Percentiles rank a stretch among this genome's conserved stretches.
These are phyloP conservation scores for Rhodamnia rubescens DNA, from an alignment of 345 rosid genomes.

Conservation along the genomic window DNA sequence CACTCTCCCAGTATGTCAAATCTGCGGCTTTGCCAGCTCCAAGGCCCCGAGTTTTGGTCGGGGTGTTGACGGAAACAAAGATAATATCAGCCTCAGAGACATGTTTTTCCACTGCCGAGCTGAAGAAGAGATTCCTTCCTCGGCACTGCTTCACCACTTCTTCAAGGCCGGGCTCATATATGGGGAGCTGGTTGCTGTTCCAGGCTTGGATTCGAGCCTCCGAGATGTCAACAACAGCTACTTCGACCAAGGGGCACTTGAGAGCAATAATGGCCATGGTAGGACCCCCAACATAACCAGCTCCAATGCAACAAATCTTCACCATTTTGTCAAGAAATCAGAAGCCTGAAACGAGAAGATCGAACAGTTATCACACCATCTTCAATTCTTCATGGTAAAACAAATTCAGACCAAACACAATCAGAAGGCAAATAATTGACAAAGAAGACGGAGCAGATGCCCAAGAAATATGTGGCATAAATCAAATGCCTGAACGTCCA, in stretches of 20 bases:
- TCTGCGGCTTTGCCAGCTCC: conserved; percentile 91
- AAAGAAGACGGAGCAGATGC: neutral
- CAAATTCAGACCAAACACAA: neutral
- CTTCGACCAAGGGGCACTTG: conserved; percentile 55
- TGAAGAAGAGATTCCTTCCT: conserved; percentile 68
- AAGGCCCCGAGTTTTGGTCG: conserved; percentile 68
- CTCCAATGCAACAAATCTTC: conserved; percentile 72
- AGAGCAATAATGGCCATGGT: conserved; percentile 71
- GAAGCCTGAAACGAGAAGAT: conserved; percentile 1
- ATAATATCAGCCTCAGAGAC: conserved; percentile 68
- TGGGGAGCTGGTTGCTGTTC: conserved; percentile 61
- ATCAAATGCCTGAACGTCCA: neutral
- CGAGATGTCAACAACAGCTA: conserved; percentile 61
- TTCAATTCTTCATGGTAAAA: neutral
- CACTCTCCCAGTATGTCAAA: conserved; percentile 85
- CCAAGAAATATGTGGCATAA: neutral
- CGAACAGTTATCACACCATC: neutral
- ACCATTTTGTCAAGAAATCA: conserved; percentile 24
- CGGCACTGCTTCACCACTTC: conserved; percentile 61
- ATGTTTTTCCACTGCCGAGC: conserved; percentile 62
- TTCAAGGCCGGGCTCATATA: conserved; percentile 64
- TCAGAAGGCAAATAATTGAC: neutral
- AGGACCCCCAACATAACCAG: conserved; percentile 69
- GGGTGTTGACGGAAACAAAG: conserved; percentile 78
- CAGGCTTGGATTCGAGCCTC: conserved; percentile 52